phyloP scores from a whole-genome alignment of 768 basidiomycete species.

The Amanita thiersii region DNA sequence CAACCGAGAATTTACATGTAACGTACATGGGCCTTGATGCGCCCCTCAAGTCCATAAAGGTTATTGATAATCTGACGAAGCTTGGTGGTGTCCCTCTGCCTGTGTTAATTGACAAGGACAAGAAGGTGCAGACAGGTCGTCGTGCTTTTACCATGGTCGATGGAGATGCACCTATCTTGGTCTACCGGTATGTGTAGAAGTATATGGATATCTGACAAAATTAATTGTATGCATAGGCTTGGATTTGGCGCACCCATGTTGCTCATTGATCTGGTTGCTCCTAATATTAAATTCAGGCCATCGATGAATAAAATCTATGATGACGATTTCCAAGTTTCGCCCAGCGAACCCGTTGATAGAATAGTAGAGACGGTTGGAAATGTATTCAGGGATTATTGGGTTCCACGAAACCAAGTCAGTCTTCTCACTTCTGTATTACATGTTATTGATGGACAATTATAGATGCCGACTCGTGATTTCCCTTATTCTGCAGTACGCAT shows the following conservation, averaged over 20 bases:
- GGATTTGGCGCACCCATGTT: conserved; percentile 43
- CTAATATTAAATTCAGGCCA: conserved; percentile 29
- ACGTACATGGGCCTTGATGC: conserved; percentile 37
- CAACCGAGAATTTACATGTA: conserved; percentile 28
- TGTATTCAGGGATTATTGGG: too few relatives aligned
- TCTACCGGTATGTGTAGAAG: conserved; percentile 26
- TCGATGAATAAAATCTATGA: conserved; percentile 25
- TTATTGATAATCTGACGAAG: conserved; percentile 41
- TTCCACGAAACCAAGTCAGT: too few relatives aligned
- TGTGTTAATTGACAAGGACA: conserved; percentile 30
- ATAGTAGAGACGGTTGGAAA: too few relatives aligned
- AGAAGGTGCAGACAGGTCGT: conserved; percentile 28
- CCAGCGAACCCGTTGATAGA: too few relatives aligned
- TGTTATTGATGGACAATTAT: too few relatives aligned
- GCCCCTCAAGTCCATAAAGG: conserved; percentile 38
- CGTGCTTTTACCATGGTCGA: conserved; percentile 39
- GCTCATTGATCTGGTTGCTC: conserved; percentile 39
- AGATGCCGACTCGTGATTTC: conserved; percentile 19
- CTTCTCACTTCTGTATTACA: too few relatives aligned
- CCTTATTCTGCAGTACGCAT: conserved; percentile 21
- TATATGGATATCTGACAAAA: neutral
- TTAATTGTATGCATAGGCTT: conserved; percentile 18
- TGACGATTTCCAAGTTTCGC: too few relatives aligned
- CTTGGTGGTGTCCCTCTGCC: conserved; percentile 40
- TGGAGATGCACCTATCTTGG: conserved; percentile 30